phyloP scores from a whole-genome alignment of 768 basidiomycete genomes.

The Chalciporus chontae region DNA sequence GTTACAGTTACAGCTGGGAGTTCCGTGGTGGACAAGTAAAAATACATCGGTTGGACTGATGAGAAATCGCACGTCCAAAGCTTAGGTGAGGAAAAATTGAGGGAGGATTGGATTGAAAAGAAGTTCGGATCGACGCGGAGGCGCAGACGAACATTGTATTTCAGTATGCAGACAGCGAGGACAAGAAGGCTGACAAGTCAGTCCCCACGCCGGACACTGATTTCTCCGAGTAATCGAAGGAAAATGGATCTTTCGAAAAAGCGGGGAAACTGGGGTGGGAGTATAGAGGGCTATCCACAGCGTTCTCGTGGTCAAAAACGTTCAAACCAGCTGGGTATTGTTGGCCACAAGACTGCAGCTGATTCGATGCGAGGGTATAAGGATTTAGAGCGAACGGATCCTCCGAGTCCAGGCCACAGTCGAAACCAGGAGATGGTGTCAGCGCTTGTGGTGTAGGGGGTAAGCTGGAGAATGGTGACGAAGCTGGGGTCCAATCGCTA shows the following conservation, averaged over 20 bases:
- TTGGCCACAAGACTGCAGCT: slow-evolving; percentile 12
- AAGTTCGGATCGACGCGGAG: slow-evolving; percentile 6
- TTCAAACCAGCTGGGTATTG: slow-evolving; percentile 21
- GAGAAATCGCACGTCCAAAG: slow-evolving; percentile 1
- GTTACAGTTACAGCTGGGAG: slow-evolving; percentile 26
- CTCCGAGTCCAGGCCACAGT: slow-evolving; percentile 21
- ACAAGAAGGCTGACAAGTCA: slow-evolving; percentile 31
- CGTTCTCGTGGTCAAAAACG: slow-evolving; percentile 16
- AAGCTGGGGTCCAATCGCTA: slow-evolving; percentile 39
- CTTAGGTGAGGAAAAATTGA: slow-evolving; percentile 1
- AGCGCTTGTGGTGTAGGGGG: slow-evolving; percentile 40
- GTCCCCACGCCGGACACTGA: slow-evolving; percentile 18
- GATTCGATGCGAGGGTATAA: slow-evolving; percentile 15
- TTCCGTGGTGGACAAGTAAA: slow-evolving; percentile 20
- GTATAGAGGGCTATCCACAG: slow-evolving; percentile 13
- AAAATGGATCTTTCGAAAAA: slow-evolving; percentile 24
- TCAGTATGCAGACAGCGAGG: slow-evolving; percentile 31
- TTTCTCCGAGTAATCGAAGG: slow-evolving; percentile 25
- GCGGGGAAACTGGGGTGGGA: slow-evolving; percentile 18
- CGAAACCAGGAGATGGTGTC: slow-evolving; percentile 30
- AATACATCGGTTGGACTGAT: slow-evolving; percentile 23
- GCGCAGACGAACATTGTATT: neutral
- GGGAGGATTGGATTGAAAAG: slow-evolving; percentile 2
- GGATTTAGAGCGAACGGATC: slow-evolving; percentile 18
- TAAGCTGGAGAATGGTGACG: slow-evolving; percentile 43